Percentiles rank a stretch among this genome's conserved stretches.
phyloP scores from a whole-genome alignment of 2,329 filamentous ascomycete species.

The Pseudogymnoascus sp. region DNA sequence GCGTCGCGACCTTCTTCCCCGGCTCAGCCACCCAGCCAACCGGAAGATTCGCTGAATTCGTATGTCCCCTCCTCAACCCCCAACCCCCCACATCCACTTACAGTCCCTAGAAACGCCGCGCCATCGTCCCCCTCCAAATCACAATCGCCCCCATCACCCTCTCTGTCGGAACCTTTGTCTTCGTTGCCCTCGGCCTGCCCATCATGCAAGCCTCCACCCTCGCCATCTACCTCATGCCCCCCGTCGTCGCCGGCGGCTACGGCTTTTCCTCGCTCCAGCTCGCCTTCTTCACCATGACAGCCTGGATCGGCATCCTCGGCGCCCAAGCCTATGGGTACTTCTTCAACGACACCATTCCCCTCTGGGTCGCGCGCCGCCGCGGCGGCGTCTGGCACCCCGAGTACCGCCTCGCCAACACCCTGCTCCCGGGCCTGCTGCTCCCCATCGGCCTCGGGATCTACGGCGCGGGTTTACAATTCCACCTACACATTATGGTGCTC shows the following conservation, averaged over 20 bases:
- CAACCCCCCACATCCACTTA: not conserved
- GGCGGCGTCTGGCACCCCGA: conserved; percentile 32
- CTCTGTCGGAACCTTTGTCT: not conserved
- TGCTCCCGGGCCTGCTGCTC: conserved; percentile 26
- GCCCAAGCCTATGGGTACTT: conserved; percentile 8
- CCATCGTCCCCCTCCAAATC: not conserved
- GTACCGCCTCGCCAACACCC: conserved; percentile 30
- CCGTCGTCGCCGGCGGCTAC: conserved; percentile 9
- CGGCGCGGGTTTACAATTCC: conserved; percentile 33
- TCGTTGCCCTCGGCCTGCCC: conserved; percentile 9
- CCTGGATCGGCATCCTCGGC: conserved; percentile 10
- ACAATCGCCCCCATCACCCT: conserved; percentile 7
- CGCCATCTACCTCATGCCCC: conserved; percentile 10
- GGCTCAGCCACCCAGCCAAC: not conserved
- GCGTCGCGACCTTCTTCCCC: conserved; percentile 4
- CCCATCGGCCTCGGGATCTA: conserved; percentile 30
- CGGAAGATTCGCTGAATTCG: not conserved
- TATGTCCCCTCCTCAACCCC: not conserved
- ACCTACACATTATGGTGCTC: conserved; percentile 33
- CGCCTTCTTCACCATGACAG: conserved; percentile 5
- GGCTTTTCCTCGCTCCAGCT: conserved; percentile 10
- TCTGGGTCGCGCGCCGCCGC: conserved; percentile 9
- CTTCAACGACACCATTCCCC: conserved; percentile 10
- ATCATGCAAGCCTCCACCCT: conserved; percentile 9
- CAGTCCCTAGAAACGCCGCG: not conserved